Base-by-base conservation (phyloP, 495 filamentous ascomycete species). In the Tricharina praecox region DNA sequence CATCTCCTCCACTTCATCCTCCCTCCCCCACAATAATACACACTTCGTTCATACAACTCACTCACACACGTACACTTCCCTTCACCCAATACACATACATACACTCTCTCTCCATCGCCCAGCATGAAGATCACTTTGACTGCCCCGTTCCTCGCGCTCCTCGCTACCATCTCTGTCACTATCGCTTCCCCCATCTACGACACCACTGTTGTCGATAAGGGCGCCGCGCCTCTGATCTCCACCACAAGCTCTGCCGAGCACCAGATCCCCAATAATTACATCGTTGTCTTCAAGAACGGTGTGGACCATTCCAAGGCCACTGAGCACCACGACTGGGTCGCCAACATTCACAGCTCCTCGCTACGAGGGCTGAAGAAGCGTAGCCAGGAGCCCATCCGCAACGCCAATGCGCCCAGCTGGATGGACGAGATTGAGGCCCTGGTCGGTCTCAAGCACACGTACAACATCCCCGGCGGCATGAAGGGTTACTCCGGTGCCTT, bases 231-330 rank as follows among this genome's bases (percentile, higher is more conserved):
- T 54, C 70, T 99, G 53, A 68, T 96, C 56, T 88, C 86, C 13
- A 80, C 86, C 5, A 65, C 71, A 23, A 79, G 80, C 56, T 71
- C 85, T 23, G 67, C 82, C 53, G 67, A 68, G 48, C 57, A 61
- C 34, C 72, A 77, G 56, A 74, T 99, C 26, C 81, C 85, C 38
- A 81, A 94, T 68, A 85, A 83, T 32, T 99, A 96, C 65, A 94
- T 99, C 66, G 68, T 99, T 67, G 84, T 93, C 53, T 95, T 99
- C 76, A 96, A 99, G 78, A 81, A 88, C 65, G 85, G 95, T 62
- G 80, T 99, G 46, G 69, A 70, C 49, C 64, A 76, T 20, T 66
- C 67, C 16, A 68, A 74, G 44, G 84, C 81, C 10, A 63, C 72
- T 20, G 73, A 71, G 54, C 92, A 99, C 62, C 86, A 93, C 62